Base-by-base conservation (phyloP, 257 asterid species). In the Petunia axillaris region DNA sequence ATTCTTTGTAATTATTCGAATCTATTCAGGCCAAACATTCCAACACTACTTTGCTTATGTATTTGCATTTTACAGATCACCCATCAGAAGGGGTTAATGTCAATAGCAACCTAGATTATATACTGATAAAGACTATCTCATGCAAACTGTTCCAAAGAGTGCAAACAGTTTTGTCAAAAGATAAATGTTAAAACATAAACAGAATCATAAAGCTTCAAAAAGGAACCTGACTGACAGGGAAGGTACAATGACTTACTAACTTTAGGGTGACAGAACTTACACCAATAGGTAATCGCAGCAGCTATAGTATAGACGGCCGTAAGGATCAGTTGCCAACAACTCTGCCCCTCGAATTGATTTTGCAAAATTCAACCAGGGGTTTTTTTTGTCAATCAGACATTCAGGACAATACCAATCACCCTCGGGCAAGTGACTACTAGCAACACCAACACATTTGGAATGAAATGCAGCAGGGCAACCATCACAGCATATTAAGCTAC, bases 391-490 rank as follows among this genome's bases (percentile, higher is more conserved):
- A 63, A 96, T 89, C 80, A 78, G 81, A 85, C 99, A 96, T 79
- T 96, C 99, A 70, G 98, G 98, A 88, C 99, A 96, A 87, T 85
- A 94, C 99, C 99, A 96, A 82, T 93, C 95, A 73, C 99, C 99
- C 87, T 92, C 98, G 9, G 99, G 99, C 91, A 96, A 91, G 84
- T 84, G 87, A 87, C 87, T 88, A 85, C 89, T 90, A 80, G 86
- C 89, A 75, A 96, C 93, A 78, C 98, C 99, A 13, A 94, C 98
- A 66, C 99, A 96, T 84, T 95, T 90, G 40, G 98, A 84, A 89
- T 96, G 99, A 81, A 88, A 96, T 77, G 99, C 98, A 58, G 98
- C 96, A 79, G 99, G 99, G 86, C 99, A 96, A 74, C 99, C 98
- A 79, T 96, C 99, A 81, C 99, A 96, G 89, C 99, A 96, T 87